phyloP scores from a whole-genome alignment of 768 basidiomycete species.

The Pleurotus salmoneostramineus region DNA sequence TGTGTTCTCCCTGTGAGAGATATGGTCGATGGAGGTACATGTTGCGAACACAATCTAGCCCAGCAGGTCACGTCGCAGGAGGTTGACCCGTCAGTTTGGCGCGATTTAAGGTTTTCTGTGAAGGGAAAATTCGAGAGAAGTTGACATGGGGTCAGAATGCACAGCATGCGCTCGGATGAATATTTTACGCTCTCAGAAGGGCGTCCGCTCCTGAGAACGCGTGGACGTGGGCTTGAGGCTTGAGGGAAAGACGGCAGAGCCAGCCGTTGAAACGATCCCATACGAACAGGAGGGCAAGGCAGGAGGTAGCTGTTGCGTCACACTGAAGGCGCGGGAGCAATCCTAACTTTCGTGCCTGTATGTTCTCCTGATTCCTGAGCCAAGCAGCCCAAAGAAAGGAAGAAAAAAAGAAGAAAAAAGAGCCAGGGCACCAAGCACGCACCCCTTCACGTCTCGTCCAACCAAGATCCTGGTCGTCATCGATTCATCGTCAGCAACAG shows the following conservation, averaged over 20 bases:
- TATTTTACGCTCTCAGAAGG: background rate
- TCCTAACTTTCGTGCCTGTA: background rate
- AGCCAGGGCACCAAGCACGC: background rate
- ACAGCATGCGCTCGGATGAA: background rate
- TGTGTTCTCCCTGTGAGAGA: background rate
- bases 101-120: background rate
- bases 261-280: background rate
- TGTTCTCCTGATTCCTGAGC: background rate
- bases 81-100: background rate
- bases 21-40: too few relatives aligned
- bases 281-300: too few relatives aligned
- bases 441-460: background rate
- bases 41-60: too few relatives aligned
- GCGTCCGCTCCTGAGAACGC: background rate
- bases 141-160: background rate
- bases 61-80: too few relatives aligned
- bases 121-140: background rate
- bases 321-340: background rate
- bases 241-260: background rate
- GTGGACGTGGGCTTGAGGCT: background rate
- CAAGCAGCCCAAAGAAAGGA: background rate
- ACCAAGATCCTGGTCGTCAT: background rate
- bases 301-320: too few relatives aligned
- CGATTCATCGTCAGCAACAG: too few relatives aligned
- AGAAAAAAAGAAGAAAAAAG: background rate